phyloP scores from a whole-genome alignment of 306 rosid species.

The Cucurbita moschata region DNA sequence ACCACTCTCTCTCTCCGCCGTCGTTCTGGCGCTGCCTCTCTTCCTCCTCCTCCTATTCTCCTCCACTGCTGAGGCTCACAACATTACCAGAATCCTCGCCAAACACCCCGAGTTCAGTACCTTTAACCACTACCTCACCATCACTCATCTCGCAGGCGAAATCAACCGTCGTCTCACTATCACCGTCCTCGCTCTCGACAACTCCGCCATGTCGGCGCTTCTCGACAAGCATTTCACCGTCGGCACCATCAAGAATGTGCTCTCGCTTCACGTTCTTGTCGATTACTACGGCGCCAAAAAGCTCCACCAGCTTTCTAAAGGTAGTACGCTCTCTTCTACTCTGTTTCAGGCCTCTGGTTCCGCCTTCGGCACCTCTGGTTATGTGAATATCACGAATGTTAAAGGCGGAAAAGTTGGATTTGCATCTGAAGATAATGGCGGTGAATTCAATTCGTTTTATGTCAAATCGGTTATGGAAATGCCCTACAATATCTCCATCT shows the following conservation, averaged over 20 bases:
- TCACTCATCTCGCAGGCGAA: slow-evolving; percentile 79
- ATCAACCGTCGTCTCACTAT: slow-evolving; percentile 89
- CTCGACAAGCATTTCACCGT: slow-evolving; percentile 46
- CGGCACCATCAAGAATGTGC: slow-evolving; percentile 55
- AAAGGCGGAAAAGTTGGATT: slow-evolving; percentile 76
- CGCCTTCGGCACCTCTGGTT: slow-evolving; percentile 69
- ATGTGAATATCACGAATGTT: slow-evolving; percentile 69
- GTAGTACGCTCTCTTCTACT: slow-evolving; percentile 53
- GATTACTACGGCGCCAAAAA: slow-evolving; percentile 85
- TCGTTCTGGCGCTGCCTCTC: slow-evolving; percentile 15
- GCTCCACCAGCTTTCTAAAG: slow-evolving; percentile 68
- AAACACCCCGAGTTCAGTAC: slow-evolving; percentile 58
- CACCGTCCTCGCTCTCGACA: slow-evolving; percentile 80
- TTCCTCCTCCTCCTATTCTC: slow-evolving; percentile 1
- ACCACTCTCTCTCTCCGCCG: background rate
- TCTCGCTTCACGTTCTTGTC: slow-evolving; percentile 73
- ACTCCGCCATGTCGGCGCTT: slow-evolving; percentile 64
- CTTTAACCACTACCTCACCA: slow-evolving; percentile 81
- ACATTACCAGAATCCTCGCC: slow-evolving; percentile 64
- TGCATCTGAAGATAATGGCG: slow-evolving; percentile 48
- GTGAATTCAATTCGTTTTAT: slow-evolving; percentile 36
- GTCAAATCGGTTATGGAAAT: slow-evolving; percentile 54
- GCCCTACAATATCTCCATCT: slow-evolving; percentile 59
- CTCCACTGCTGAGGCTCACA: slow-evolving; percentile 24
- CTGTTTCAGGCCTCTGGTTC: slow-evolving; percentile 72